phyloP scores from a whole-genome alignment of 208 protist genomes.

The Borovskyia barvae region DNA sequence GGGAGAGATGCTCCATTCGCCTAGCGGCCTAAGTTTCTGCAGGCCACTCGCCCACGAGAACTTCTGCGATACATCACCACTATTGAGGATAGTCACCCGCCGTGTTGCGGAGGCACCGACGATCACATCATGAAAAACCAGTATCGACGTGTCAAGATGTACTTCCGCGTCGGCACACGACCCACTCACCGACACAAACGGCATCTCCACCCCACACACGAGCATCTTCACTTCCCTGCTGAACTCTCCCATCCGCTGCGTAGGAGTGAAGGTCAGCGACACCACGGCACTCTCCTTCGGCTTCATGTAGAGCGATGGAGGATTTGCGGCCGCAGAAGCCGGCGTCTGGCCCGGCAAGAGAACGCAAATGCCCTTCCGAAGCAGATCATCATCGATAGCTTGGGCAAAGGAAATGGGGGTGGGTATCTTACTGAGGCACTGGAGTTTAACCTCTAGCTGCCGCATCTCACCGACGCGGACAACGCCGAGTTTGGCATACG shows the following conservation, averaged over 20 bases:
- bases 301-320: conserved; percentile 60
- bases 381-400: conserved; percentile 59
- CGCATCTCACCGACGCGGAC: conserved; percentile 78
- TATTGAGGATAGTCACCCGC: conserved; percentile 93
- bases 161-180: conserved; percentile 94
- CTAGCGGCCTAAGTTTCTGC: conserved; percentile 13
- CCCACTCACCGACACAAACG: conserved; percentile 87
- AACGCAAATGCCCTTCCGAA: conserved; percentile 68
- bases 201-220: conserved; percentile 80
- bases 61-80: conserved; percentile 92
- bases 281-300: conserved; percentile 77
- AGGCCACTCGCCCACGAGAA: conserved; percentile 80
- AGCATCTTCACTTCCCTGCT: conserved; percentile 86
- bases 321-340: background rate
- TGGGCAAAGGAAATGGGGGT: conserved; percentile 81
- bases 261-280: conserved; percentile 77
- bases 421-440: conserved; percentile 82
- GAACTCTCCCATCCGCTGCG: conserved; percentile 86
- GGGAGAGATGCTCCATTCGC: conserved; percentile 84
- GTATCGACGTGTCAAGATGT: conserved; percentile 87
- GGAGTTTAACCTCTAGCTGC: conserved; percentile 69
- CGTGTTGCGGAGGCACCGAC: conserved; percentile 66
- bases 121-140: conserved; percentile 93
- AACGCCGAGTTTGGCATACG: conserved; percentile 81
- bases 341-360: conserved; percentile 11